phyloP scores from a whole-genome alignment of 345 rosid species.

The Kandelia obovata region DNA sequence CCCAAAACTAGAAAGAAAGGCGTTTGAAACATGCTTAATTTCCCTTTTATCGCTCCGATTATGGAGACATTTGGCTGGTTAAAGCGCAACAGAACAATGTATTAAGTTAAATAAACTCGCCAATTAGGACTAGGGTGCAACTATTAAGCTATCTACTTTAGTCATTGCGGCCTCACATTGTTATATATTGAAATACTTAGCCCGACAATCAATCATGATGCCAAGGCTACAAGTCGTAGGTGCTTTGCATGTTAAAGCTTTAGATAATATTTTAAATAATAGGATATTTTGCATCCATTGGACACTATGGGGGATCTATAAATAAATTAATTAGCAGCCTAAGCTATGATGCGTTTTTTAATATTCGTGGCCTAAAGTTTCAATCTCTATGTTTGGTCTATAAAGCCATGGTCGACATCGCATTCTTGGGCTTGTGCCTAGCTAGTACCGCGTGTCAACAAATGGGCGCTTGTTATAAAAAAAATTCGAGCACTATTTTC shows the following conservation, averaged over 20 bases:
- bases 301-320: not conserved
- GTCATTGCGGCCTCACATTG: too few relatives aligned
- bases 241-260: slow-evolving; percentile 6
- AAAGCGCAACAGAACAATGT: slow-evolving; percentile 31
- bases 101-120: slow-evolving; percentile 6
- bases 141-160: not conserved
- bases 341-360: slow-evolving; percentile 1
- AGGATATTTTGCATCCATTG: not conserved
- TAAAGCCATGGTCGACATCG: slow-evolving; percentile 11
- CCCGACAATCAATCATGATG: slow-evolving; percentile 5
- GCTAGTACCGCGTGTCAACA: slow-evolving; percentile 19
- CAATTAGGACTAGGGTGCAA: not conserved
- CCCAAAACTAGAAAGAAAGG: slow-evolving; percentile 23
- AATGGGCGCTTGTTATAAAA: slow-evolving; percentile 7
- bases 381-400: slow-evolving; percentile 25
- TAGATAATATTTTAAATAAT: not conserved
- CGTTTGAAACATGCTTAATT: not conserved
- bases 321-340: not conserved
- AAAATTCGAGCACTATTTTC: slow-evolving; percentile 4
- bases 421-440: slow-evolving; percentile 12
- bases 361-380: slow-evolving; percentile 10
- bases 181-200: not conserved
- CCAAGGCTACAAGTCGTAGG: slow-evolving; percentile 12
- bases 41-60: slow-evolving; percentile 4
- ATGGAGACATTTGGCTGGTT: slow-evolving; percentile 40